Evolutionary conservation across 139 green algal genomes (phyloP).

Genomic region (Edaphochlamys debaryana): DNA sequence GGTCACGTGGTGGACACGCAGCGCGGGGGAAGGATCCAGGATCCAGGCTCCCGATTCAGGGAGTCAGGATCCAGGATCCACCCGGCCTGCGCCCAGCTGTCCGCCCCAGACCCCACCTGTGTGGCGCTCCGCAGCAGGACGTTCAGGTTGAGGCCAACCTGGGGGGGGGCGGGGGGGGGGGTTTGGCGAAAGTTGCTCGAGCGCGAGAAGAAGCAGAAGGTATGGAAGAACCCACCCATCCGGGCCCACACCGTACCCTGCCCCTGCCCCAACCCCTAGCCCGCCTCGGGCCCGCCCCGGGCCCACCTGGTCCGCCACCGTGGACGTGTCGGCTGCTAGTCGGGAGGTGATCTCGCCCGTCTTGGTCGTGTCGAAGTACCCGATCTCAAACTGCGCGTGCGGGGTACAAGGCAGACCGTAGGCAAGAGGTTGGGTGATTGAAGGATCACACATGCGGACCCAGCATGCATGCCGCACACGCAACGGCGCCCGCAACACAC

Average conservation of each 20-base stretch:
- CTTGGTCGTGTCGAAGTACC: slow-evolving; percentile 82
- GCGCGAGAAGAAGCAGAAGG: neutral
- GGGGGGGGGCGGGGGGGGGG: neutral
- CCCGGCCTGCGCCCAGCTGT: no score
- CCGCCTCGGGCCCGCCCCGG: neutral
- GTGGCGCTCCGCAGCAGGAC: slow-evolving; percentile 70
- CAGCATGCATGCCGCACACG: no score
- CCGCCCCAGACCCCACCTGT: neutral
- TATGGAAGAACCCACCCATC: no score
- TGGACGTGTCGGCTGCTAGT: slow-evolving; percentile 81
- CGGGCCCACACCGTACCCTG: no score
- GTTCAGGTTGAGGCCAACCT: slow-evolving; percentile 83
- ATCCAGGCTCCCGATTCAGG: no score
- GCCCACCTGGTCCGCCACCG: slow-evolving; percentile 74
- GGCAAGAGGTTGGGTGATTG: neutral
- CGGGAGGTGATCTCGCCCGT: slow-evolving; percentile 75
- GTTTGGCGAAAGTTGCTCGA: neutral
- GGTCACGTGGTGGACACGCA: neutral
- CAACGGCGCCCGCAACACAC: no score
- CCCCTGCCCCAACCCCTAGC: no score
- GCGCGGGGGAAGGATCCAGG: no score
- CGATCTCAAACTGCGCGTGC: slow-evolving; percentile 74
- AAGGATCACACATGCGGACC: no score
- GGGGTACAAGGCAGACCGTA: neutral
- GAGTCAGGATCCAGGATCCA: no score